Evolutionary conservation across 345 rosid species (phyloP).

Genomic region (Citrus sinensis): DNA sequence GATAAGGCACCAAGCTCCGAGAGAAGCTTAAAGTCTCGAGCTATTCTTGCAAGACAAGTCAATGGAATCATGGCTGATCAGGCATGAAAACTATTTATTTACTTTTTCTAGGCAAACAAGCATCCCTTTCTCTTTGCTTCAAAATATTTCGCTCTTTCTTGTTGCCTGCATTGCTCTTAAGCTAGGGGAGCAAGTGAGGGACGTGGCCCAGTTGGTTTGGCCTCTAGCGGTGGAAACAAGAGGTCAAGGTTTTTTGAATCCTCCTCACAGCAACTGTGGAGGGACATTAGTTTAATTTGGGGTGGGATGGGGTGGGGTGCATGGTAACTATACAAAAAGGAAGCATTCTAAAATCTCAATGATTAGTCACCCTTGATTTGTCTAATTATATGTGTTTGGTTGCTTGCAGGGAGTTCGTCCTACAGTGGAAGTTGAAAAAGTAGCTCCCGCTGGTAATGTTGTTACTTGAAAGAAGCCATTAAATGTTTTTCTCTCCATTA

Average conservation of each 20-base stretch:
- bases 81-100: constrained; percentile 40
- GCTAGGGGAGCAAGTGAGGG: constrained; percentile 1
- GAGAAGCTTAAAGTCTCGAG: constrained; percentile 61
- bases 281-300: not conserved
- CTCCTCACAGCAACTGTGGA: not conserved
- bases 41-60: constrained; percentile 79
- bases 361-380: not conserved
- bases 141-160: not conserved
- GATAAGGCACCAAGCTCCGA: constrained; percentile 76
- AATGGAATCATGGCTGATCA: constrained; percentile 87
- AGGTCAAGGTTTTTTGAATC: not conserved
- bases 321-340: not conserved
- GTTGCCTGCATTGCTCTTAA: not conserved
- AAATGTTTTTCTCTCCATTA: not conserved
- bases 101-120: not conserved
- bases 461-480: not conserved
- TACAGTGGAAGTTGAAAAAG: constrained; percentile 57
- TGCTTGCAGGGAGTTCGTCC: constrained; percentile 54
- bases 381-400: constrained; percentile 6
- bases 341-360: constrained; percentile 6
- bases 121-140: not conserved
- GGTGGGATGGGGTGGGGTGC: not conserved
- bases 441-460: constrained; percentile 60
- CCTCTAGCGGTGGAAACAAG: not conserved
- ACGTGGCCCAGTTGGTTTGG: not conserved